Evolutionary conservation across 1,284 basidiomycete species (phyloP).

Genomic region (Sanguinoderma infundibulare): DNA sequence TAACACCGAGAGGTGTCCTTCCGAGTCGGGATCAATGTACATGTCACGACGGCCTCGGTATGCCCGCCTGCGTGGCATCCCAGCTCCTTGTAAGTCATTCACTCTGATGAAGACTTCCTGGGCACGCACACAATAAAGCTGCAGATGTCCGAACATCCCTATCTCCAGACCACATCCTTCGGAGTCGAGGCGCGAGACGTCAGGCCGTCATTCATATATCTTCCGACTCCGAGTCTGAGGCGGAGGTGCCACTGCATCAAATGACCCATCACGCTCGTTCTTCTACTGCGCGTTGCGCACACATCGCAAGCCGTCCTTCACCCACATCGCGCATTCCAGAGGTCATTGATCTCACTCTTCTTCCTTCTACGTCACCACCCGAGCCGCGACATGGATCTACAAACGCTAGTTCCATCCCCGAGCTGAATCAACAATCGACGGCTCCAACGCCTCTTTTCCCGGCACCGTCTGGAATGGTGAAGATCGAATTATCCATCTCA

Average conservation of each 20-base stretch:
- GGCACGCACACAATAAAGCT: neutral
- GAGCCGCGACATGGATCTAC: neutral
- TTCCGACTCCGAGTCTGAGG: constrained; percentile 5
- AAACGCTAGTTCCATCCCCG: neutral
- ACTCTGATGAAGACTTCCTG: neutral
- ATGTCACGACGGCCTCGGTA: neutral
- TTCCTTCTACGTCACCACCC: neutral
- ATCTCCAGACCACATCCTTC: constrained; percentile 6
- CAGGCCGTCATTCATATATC: neutral
- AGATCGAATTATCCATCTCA: neutral
- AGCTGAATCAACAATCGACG: neutral
- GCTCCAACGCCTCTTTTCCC: neutral
- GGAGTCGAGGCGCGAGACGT: neutral
- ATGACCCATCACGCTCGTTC: too few species aligned
- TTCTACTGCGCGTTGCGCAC: too few species aligned
- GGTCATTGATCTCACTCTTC: neutral
- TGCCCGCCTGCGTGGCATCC: neutral
- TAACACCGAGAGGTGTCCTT: neutral
- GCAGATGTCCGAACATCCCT: constrained; percentile 5
- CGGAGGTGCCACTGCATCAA: too few species aligned
- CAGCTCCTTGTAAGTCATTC: neutral
- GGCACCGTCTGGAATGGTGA: neutral
- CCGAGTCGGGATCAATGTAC: neutral
- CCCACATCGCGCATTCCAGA: neutral
- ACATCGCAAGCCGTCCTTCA: neutral